Base-by-base conservation (phyloP, 306 rosid species). In the Parietaria judaica region DNA sequence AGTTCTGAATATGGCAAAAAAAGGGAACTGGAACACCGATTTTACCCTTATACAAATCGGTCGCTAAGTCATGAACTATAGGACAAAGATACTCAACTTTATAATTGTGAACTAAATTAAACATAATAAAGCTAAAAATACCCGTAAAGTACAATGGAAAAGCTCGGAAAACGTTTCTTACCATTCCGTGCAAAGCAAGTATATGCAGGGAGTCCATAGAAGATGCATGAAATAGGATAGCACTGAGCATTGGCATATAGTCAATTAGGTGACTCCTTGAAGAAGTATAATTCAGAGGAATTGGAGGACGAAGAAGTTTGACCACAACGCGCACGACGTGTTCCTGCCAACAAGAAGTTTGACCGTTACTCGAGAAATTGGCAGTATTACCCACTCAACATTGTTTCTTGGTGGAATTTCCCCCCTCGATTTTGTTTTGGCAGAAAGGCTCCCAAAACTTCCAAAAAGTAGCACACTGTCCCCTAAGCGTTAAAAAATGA, bases 111-210 rank as follows among this genome's bases (percentile, higher is more conserved):
- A 49, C 4, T 1, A 49, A 49, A 10, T n/a, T 49, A n/a, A 11
- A 49, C 4, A n/a, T 9, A 5, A 49, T 0, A 10, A 43, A 44
- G 4, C 36, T 23, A 13, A 39, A 39, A 69, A 51, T 8, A 3
- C 47, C 56, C 63, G 51, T 34, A 55, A 38, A 51, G 45, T 46
- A 44, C 48, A 55, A 53, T 58, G 13, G 39, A 41, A 61, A 7
- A 69, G 43, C 53, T 34, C 50, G 65, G 61, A 51, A 64, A 4
- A 50, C 10, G 23, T 13, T 63, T 69, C 95, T 80, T 79, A 87
- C 95, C 51, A 76, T 66, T 38, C 95, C 95, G 66, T 84, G 86
- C 80, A 87, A 78, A 54, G 89, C 74, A 70, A 87, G 78, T 60
- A 87, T 84, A 49, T 87, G 95, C 67, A 84, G 82, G 41, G 77